phyloP scores from a whole-genome alignment of 2,329 filamentous ascomycete genomes.

The Myriosclerotinia duriaeana region DNA sequence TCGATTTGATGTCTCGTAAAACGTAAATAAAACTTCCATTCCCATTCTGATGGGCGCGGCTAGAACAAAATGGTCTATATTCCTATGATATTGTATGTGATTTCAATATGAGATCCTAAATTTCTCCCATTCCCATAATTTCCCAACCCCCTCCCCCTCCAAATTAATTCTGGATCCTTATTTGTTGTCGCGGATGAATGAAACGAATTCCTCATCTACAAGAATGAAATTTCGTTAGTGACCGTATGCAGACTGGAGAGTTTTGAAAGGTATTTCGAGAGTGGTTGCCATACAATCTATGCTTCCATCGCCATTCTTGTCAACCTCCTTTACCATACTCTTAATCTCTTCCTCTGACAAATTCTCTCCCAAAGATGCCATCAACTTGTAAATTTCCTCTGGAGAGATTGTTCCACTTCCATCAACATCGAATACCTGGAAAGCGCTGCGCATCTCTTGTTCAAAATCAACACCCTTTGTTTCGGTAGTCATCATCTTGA shows the following conservation, averaged over 20 bases:
- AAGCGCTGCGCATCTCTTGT: slow-evolving; percentile 64
- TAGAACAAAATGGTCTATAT: slow-evolving; percentile 1
- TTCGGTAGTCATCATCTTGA: slow-evolving; percentile 64
- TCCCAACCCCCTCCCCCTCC: neutral
- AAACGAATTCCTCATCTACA: slow-evolving; percentile 28
- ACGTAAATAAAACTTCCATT: neutral
- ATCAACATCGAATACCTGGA: slow-evolving; percentile 66
- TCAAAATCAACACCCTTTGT: slow-evolving; percentile 62
- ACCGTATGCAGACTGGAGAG: neutral
- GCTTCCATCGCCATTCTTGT: slow-evolving; percentile 62
- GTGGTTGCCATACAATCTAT: slow-evolving; percentile 53
- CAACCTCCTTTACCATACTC: slow-evolving; percentile 65
- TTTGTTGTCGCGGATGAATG: slow-evolving; percentile 27
- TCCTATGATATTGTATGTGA: slow-evolving; percentile 5
- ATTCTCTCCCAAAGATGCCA: slow-evolving; percentile 64
- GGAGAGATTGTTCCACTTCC: slow-evolving; percentile 64
- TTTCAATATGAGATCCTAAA: slow-evolving; percentile 1
- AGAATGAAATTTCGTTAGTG: neutral
- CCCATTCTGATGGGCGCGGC: too few relatives aligned
- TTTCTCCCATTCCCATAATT: slow-evolving; percentile 1
- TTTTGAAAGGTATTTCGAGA: neutral
- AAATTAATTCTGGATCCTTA: slow-evolving; percentile 11
- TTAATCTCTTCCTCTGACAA: slow-evolving; percentile 63
- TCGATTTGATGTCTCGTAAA: neutral
- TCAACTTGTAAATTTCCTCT: slow-evolving; percentile 61